Base-by-base conservation (phyloP, 148 eudicot genomes). In the Chenopodium formosanum region DNA sequence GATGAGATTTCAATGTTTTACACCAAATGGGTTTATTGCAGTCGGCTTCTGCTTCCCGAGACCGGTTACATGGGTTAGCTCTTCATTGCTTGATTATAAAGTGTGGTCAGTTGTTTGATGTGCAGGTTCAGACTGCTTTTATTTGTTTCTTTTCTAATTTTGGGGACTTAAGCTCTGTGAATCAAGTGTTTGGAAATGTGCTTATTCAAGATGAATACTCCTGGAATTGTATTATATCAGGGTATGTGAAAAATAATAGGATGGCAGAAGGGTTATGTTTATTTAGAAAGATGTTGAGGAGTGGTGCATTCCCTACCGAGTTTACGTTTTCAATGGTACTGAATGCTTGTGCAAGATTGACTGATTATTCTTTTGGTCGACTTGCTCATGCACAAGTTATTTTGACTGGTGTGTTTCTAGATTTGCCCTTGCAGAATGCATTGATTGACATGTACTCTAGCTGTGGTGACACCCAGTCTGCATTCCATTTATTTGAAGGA, bases 381-480 rank as follows among this genome's bases (percentile, higher is more conserved):
- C 73, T 93, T 32, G 65, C 79, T 65, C 98, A 95, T 84, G 92
- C 84, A 56, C 90, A 80, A n/a, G 81, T 89, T 65, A 82, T 92
- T 60, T 62, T 82, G 11, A 90, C 90, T 34, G 91, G 92, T 31
- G 86, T 82, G n/a, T 74, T 81, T 19, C 29, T 84, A 32, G 97
- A 95, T 85, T 84, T 93, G 77, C 93, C 93, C 11, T 86, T 93
- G 88, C 87, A 87, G 78, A 95, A 95, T 86, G 89, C 97, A 37
- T 83, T 95, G 81, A 82, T 95, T 69, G 94, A 95, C 78, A 91
- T 95, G 96, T 95, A 95, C 79, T 92, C 91, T 73, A 90, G 88
- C 83, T 93, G 93, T 74, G 85, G 92, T 31, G 90, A 91, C 34
- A 84, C 83, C 34, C 37, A 68, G 34, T 82, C 89, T 9, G 97